A percentile compares a stretch with the other conserved stretches of the same genome.
phyloP scores from a whole-genome alignment of 495 filamentous ascomycete species.

The Hypoxylon perforatum region DNA sequence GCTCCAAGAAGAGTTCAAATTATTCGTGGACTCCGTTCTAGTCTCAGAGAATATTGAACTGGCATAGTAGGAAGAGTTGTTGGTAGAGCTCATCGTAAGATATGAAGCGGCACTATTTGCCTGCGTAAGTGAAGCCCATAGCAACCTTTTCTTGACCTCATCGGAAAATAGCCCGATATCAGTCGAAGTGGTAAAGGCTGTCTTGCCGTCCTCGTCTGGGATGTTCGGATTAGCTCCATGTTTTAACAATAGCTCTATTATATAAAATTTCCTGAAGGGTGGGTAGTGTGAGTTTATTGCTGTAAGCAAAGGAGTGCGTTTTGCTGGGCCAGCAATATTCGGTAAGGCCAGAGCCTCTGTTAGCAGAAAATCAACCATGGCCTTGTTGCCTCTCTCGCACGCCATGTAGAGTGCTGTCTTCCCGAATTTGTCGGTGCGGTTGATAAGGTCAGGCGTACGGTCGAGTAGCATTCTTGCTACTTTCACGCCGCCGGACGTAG shows the following conservation, averaged over 20 bases:
- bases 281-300: slow-evolving; percentile 38
- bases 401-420: slow-evolving; percentile 46
- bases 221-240: slow-evolving; percentile 41
- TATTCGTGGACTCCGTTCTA: too few relatives aligned
- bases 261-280: slow-evolving; percentile 19
- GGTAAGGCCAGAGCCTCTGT: slow-evolving; percentile 26
- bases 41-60: too few relatives aligned
- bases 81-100: slow-evolving; percentile 9
- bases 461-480: slow-evolving; percentile 37
- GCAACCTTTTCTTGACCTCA: slow-evolving; percentile 38
- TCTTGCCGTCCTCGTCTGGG: slow-evolving; percentile 31
- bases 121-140: slow-evolving; percentile 9
- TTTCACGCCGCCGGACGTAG: slow-evolving; percentile 17
- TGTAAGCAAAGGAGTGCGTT: slow-evolving; percentile 32
- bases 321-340: slow-evolving; percentile 25
- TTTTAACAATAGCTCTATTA: slow-evolving; percentile 41
- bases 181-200: slow-evolving; percentile 35
- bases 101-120: slow-evolving; percentile 14
- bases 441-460: slow-evolving; percentile 19
- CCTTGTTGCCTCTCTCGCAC: slow-evolving; percentile 38
- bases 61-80: too few relatives aligned
- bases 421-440: slow-evolving; percentile 30
- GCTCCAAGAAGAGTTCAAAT: too few relatives aligned
- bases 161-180: slow-evolving; percentile 32
- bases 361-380: slow-evolving; percentile 37